Conservation (phyloP, 2,329 filamentous ascomycete species). For the Colletotrichum lupini region DNA sequence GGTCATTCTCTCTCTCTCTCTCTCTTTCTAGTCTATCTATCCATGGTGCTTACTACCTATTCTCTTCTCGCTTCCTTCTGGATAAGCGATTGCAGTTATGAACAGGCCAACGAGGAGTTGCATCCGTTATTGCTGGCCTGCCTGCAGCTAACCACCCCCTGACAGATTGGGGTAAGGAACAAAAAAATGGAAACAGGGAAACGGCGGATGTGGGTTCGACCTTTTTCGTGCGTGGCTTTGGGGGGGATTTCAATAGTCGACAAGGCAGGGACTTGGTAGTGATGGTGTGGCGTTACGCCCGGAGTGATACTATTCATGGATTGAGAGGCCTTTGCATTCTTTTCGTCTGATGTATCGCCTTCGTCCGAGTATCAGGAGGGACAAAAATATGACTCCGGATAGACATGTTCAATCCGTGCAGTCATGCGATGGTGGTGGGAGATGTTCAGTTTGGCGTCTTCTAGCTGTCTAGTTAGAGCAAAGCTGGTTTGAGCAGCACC, state of each 20-base stretch:
- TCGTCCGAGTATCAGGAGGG: neutral
- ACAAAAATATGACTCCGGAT: neutral
- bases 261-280: neutral
- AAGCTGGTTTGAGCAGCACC: neutral
- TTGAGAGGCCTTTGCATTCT: neutral
- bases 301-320: slow-evolving; percentile 18
- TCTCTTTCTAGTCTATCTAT: neutral
- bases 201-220: neutral
- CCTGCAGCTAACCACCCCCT: neutral
- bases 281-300: slow-evolving; percentile 25
- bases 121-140: neutral
- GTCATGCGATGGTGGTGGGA: neutral
- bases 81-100: neutral
- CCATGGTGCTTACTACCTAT: neutral
- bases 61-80: neutral
- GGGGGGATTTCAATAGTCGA: neutral
- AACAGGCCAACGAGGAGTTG: slow-evolving; percentile 1
- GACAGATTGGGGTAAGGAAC: neutral
- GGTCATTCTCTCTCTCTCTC: neutral
- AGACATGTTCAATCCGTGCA: neutral
- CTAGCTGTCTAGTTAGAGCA: neutral
- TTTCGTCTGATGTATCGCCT: neutral
- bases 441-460: neutral
- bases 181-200: neutral
- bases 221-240: neutral